Evolutionary conservation across 1,139 yeast species (phyloP).

Genomic region (Hyphopichia wangnamkhiaoensis): DNA sequence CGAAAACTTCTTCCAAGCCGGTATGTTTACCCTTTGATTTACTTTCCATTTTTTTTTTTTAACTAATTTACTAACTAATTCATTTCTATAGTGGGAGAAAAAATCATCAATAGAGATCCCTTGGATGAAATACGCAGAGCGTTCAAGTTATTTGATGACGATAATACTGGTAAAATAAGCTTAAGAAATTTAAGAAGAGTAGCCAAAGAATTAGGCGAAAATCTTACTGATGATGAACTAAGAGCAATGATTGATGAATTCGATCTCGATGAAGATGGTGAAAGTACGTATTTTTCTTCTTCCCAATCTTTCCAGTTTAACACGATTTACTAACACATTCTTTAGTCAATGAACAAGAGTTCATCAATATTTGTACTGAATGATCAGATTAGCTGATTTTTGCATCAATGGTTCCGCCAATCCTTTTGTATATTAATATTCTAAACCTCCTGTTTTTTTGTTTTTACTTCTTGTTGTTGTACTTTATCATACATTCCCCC

Average conservation of each 20-base stretch:
- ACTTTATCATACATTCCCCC: too few species aligned
- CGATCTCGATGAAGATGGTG: constrained; percentile 96
- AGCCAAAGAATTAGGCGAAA: constrained; percentile 92
- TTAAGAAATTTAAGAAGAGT: constrained; percentile 83
- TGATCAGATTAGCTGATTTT: too few species aligned
- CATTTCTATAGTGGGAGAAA: constrained; percentile 63
- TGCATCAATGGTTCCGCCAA: too few species aligned
- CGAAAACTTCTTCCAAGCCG: constrained; percentile 77
- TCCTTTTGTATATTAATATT: constrained; percentile 1
- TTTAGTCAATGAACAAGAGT: constrained; percentile 81
- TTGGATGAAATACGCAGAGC: constrained; percentile 90
- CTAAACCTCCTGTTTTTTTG: background rate
- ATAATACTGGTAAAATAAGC: constrained; percentile 81
- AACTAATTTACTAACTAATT: constrained; percentile 25
- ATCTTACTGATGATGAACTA: constrained; percentile 86
- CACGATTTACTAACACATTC: constrained; percentile 21
- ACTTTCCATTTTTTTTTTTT: background rate
- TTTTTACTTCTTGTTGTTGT: background rate
- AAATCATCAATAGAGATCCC: constrained; percentile 84
- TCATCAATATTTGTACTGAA: constrained; percentile 85
- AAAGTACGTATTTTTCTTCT: constrained; percentile 45
- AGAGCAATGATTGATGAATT: constrained; percentile 98
- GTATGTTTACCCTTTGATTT: constrained; percentile 35
- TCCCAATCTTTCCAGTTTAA: background rate
- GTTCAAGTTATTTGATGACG: constrained; percentile 87